These are phyloP conservation scores for Knoxdaviesia capensis DNA, from an alignment of 2,329 filamentous ascomycete species.

Conservation along the genomic window DNA sequence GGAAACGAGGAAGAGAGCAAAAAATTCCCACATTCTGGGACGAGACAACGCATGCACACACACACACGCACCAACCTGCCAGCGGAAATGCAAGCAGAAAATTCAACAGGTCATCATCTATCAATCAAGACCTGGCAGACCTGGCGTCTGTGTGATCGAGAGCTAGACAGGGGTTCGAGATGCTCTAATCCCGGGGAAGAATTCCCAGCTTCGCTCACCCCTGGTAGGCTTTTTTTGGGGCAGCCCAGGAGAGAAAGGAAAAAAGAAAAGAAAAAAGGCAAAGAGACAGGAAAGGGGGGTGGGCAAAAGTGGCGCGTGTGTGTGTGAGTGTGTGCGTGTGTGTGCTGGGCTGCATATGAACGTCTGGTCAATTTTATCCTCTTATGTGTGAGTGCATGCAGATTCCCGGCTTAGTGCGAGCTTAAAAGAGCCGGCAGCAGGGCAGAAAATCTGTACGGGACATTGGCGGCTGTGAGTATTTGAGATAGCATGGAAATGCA, in stretches of 20 bases:
- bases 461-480: too few species aligned
- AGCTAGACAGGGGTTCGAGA: not conserved
- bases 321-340: not conserved
- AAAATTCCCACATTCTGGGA: too few species aligned
- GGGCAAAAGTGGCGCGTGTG: not conserved
- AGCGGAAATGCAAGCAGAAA: not conserved
- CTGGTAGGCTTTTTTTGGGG: not conserved
- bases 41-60: not conserved
- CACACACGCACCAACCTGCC: not conserved
- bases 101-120: not conserved
- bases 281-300: not conserved
- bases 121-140: not conserved
- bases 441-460: too few species aligned
- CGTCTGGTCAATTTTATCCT: too few species aligned
- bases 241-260: not conserved
- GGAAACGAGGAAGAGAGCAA: too few species aligned
- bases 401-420: not conserved
- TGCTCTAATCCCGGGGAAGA: not conserved
- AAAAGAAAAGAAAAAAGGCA: not conserved
- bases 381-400: not conserved
- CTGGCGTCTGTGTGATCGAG: not conserved
- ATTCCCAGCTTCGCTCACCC: not conserved
- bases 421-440: too few species aligned
- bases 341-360: not conserved
- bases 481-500: too few species aligned